Conservation (phyloP, 768 basidiomycete species). For the Mycena polygramma region DNA sequence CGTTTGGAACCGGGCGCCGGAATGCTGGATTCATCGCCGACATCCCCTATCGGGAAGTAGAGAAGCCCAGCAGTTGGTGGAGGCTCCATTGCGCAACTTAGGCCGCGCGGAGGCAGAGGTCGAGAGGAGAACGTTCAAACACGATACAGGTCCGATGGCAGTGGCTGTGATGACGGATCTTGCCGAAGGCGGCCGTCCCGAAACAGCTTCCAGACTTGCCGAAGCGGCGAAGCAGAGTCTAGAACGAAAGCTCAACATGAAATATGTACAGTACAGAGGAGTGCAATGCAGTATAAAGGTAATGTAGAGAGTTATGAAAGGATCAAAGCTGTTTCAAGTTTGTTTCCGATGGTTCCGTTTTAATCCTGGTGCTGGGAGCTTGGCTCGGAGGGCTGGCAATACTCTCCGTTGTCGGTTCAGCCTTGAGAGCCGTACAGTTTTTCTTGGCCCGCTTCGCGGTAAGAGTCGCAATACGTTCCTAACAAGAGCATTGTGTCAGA, state of each 20-base stretch:
- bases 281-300: no score
- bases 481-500: not conserved
- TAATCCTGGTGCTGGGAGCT: not conserved
- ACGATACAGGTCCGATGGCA: no score
- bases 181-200: no score
- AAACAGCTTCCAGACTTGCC: no score
- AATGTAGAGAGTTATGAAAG: no score
- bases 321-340: not conserved
- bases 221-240: no score
- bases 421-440: not conserved
- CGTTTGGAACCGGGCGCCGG: conserved; percentile 34
- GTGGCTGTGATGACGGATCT: no score
- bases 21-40: conserved; percentile 6
- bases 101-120: no score
- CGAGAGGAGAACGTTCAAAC: no score
- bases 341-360: conserved; percentile 13
- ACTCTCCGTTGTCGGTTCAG: not conserved
- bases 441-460: conserved; percentile 19
- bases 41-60: conserved; percentile 24
- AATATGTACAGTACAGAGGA: no score
- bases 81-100: conserved; percentile 20
- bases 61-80: conserved; percentile 27
- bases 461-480: conserved; percentile 17
- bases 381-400: not conserved
- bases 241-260: no score